These are phyloP conservation scores for Ramaria sp. DNA, from an alignment of 768 basidiomycete species.

Conservation along the genomic window DNA sequence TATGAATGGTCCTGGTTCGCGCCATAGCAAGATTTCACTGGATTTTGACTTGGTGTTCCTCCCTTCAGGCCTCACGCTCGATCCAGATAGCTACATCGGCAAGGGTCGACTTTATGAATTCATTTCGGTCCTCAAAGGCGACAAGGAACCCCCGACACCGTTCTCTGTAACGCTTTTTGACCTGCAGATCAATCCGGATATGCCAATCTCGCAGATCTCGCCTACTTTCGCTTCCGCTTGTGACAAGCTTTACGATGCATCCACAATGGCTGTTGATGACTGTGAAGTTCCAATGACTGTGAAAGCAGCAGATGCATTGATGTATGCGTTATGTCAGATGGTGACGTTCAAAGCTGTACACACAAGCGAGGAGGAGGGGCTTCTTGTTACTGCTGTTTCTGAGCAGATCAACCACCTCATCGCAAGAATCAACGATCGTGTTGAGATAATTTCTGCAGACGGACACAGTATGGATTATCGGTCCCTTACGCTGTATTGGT, in stretches of 20 bases:
- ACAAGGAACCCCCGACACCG: slow-evolving; percentile 20
- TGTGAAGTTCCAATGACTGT: neutral
- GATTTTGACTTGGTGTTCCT: slow-evolving; percentile 46
- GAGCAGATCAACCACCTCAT: slow-evolving; percentile 7
- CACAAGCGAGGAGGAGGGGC: neutral
- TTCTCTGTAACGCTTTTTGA: slow-evolving; percentile 29
- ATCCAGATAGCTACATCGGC: slow-evolving; percentile 39
- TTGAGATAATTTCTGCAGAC: slow-evolving; percentile 11
- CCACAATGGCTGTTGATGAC: neutral
- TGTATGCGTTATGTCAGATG: slow-evolving; percentile 4
- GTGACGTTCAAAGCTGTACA: neutral
- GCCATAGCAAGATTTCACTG: slow-evolving; percentile 20
- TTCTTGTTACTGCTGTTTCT: slow-evolving; percentile 1
- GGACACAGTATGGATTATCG: slow-evolving; percentile 25
- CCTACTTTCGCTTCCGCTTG: slow-evolving; percentile 34
- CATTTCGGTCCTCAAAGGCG: slow-evolving; percentile 26
- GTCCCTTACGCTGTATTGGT: slow-evolving; percentile 46
- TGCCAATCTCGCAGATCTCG: slow-evolving; percentile 33
- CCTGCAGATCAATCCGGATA: slow-evolving; percentile 28
- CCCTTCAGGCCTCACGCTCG: slow-evolving; percentile 42
- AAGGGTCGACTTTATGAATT: slow-evolving; percentile 53
- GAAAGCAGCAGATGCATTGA: neutral
- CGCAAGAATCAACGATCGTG: neutral
- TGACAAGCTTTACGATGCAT: slow-evolving; percentile 18
- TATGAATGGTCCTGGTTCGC: neutral